Percentiles rank a stretch among this genome's conserved stretches.
Conservation (phyloP, 106 monocot species). For the Cymbidium sinense region DNA sequence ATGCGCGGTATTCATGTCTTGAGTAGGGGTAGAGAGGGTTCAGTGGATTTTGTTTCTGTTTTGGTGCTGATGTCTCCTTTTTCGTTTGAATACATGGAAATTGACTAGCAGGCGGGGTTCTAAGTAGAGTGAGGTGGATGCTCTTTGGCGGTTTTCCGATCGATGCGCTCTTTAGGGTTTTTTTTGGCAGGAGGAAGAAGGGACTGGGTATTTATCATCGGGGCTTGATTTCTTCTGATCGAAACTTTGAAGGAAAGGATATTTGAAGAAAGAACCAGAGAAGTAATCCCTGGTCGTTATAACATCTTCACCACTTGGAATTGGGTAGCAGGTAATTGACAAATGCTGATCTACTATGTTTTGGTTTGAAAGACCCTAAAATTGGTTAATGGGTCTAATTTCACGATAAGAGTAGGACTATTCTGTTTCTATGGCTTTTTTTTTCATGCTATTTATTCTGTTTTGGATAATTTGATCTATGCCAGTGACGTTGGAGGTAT, state of each 20-base stretch:
- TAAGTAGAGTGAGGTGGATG: neutral
- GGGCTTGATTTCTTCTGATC: neutral
- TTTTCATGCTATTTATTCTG: neutral
- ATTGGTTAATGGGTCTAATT: neutral
- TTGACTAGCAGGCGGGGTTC: neutral
- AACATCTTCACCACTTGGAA: neutral
- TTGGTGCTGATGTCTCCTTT: neutral
- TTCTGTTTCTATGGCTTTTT: neutral
- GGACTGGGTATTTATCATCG: neutral
- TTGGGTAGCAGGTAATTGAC: slow-evolving; percentile 1
- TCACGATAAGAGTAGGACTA: neutral
- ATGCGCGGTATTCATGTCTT: neutral
- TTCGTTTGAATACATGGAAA: neutral
- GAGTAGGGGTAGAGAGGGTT: neutral
- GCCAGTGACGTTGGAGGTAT: neutral
- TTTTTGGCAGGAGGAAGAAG: neutral
- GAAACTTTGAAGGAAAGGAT: neutral
- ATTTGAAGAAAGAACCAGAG: neutral
- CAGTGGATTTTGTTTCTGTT: neutral
- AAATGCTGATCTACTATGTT: slow-evolving; percentile 6
- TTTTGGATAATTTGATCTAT: neutral
- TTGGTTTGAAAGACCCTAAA: neutral
- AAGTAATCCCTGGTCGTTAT: neutral
- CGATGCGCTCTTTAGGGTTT: neutral
- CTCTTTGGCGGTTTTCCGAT: neutral